Evolutionary conservation across 2,329 filamentous ascomycete species (phyloP).

Genomic region (Zasmidium citrigriseum): DNA sequence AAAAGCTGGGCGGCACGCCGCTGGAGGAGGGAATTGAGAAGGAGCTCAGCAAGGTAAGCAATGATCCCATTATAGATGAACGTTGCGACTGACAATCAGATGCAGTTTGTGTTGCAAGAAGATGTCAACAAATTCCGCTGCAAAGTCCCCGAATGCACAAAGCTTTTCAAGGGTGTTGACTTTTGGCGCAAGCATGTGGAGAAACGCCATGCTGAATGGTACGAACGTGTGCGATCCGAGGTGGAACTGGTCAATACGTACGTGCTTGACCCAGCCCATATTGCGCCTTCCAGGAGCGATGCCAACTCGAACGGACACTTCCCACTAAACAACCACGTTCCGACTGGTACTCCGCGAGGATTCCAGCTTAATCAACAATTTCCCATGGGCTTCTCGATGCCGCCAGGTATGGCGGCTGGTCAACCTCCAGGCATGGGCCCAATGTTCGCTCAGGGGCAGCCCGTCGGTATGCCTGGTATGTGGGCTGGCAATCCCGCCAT

Average conservation of each 20-base stretch:
- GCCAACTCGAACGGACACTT: conserved; percentile 96
- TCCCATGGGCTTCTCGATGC: conserved; percentile 41
- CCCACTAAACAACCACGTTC: conserved; percentile 70
- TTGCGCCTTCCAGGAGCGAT: conserved; percentile 89
- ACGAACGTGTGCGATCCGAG: conserved; percentile 76
- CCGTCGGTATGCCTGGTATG: conserved; percentile 35
- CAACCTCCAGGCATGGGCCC: conserved; percentile 34
- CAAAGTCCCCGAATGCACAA: conserved; percentile 93
- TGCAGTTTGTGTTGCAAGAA: conserved; percentile 82
- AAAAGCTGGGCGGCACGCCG: conserved; percentile 86
- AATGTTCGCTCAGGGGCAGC: conserved; percentile 43
- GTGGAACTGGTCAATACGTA: conserved; percentile 92
- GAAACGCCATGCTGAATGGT: conserved; percentile 90
- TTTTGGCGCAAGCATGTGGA: conserved; percentile 99
- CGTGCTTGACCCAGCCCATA: conserved; percentile 90
- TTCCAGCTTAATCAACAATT: conserved; percentile 78
- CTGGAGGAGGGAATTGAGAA: conserved; percentile 84
- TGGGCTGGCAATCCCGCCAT: conserved; percentile 24
- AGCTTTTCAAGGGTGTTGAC: conserved; percentile 93
- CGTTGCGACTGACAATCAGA: conserved; percentile 1
- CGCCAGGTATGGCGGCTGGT: conserved; percentile 44
- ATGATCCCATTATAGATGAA: neutral
- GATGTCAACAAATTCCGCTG: conserved; percentile 97
- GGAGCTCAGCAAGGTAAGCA: conserved; percentile 67
- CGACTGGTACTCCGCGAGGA: conserved; percentile 83